Percentiles rank a stretch among this genome's conserved stretches.
Conservation (phyloP, 352 stramenopile species). For the Phytophthora vignae region DNA sequence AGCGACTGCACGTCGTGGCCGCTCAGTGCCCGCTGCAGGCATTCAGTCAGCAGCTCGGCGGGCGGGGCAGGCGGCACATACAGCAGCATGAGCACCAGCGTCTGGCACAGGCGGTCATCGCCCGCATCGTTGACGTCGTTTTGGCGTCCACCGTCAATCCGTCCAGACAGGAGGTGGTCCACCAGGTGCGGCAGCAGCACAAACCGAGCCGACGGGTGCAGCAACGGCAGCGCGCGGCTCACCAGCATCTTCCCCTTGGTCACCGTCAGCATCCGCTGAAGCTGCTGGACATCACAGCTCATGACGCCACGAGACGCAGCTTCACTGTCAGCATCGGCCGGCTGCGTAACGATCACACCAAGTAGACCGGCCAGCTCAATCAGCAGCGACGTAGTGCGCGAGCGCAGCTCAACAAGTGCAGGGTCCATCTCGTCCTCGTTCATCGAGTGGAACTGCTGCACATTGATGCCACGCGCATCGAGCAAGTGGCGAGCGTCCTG, state of each 20-base stretch:
- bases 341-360: slow-evolving; percentile 51
- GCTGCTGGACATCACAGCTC: slow-evolving; percentile 60
- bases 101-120: slow-evolving; percentile 77
- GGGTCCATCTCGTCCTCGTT: slow-evolving; percentile 75
- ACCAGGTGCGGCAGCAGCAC: slow-evolving; percentile 76
- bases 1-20: slow-evolving; percentile 69
- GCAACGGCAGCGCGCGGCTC: slow-evolving; percentile 75
- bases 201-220: slow-evolving; percentile 85
- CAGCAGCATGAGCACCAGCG: slow-evolving; percentile 81
- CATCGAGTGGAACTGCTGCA: slow-evolving; percentile 89
- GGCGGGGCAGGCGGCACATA: slow-evolving; percentile 81
- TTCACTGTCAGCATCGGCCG: slow-evolving; percentile 18
- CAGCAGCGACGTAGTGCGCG: slow-evolving; percentile 71
- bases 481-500: slow-evolving; percentile 86
- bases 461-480: slow-evolving; percentile 84
- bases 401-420: slow-evolving; percentile 70
- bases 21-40: slow-evolving; percentile 63
- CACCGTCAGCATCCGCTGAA: slow-evolving; percentile 64
- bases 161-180: slow-evolving; percentile 63
- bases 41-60: slow-evolving; percentile 71
- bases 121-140: slow-evolving; percentile 46
- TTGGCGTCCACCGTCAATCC: slow-evolving; percentile 42
- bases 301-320: slow-evolving; percentile 35
- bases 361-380: slow-evolving; percentile 73
- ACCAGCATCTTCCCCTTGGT: slow-evolving; percentile 82